Base-by-base conservation (phyloP, 495 filamentous ascomycete genomes). In the Penicillium diatomitis region DNA sequence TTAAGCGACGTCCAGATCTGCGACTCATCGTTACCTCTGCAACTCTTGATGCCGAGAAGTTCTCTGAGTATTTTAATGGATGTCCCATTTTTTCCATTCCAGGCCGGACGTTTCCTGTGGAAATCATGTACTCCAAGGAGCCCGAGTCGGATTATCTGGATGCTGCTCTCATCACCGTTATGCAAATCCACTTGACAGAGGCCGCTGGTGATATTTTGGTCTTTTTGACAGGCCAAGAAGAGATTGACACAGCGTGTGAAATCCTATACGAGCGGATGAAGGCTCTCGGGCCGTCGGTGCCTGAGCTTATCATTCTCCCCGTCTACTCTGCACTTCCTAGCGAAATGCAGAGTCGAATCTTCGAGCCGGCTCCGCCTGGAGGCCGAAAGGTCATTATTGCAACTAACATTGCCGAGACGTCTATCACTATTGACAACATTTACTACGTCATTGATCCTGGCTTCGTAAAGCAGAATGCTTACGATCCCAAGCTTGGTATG, bases 381-480 rank as follows among this genome's bases (percentile, higher is more conserved):
- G 85, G 81, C 39, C 77, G 92, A 46, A 99, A 99, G 67, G 89
- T 96, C 10, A 87, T 99, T 43, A 95, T 99, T 63, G 94, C 92
- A 3, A 99, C 92, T 11, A 99, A 99, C 55, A 99, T 99, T 60
- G 92, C 92, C 0, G 92, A 99, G 60, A 99, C 92, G 0, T 94
- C 87, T 10, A 91, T 99, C 56, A 99, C 92, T 0, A 96, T 99
- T 49, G 92, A 97, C 63, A 83, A 87, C 37, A 95, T 99, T 52
- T 94, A 94, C 71, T 99, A 95, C 64, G 94, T 99, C 32, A 80
- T 99, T 35, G 92, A 99, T 60, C 91, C 92, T 5, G 92, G 92
- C 3, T 97, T 97, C 57, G 90, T 95, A 50, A 99, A 97, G 72
- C 90, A 97, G 59, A 95, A 95, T 54, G 89, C 87, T 12, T 99